Evolutionary conservation across 1,139 yeast genomes (phyloP).

Genomic region (Magnusiomyces suaveolens): DNA sequence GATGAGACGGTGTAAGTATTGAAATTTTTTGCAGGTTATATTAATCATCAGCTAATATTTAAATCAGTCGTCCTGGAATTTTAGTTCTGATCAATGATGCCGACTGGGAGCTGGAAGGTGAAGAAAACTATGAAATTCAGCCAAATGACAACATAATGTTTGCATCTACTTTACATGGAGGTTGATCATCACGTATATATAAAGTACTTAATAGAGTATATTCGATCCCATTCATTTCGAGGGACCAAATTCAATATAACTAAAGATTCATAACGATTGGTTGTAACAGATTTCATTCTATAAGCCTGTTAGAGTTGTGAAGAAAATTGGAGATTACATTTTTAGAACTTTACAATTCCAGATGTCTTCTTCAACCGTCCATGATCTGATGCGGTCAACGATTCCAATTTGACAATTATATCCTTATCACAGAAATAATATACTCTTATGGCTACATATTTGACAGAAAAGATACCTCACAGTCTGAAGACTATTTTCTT

Average conservation of each 20-base stretch:
- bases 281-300: conserved; percentile 32
- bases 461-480: too few relatives aligned
- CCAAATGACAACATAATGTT: conserved; percentile 72
- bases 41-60: too few relatives aligned
- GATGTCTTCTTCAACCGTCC: conserved; percentile 38
- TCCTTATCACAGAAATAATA: conserved; percentile 38
- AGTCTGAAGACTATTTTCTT: too few relatives aligned
- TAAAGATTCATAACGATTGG: conserved; percentile 31
- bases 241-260: conserved; percentile 41
- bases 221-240: conserved; percentile 53
- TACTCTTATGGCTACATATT: too few relatives aligned
- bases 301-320: conserved; percentile 3
- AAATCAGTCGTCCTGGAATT: conserved; percentile 71
- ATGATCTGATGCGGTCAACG: conserved; percentile 46
- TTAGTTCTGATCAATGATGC: conserved; percentile 85
- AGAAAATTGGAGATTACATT: too few relatives aligned
- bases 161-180: conserved; percentile 93
- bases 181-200: conserved; percentile 49
- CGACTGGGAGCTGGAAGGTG: conserved; percentile 95
- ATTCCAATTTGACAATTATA: conserved; percentile 44
- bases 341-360: conserved; percentile 21
- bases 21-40: background rate
- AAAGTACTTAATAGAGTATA: conserved; percentile 67
- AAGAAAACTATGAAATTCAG: conserved; percentile 66
- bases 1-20: conserved; percentile 44